phyloP scores from a whole-genome alignment of 352 stramenopile species.

The Phytopythium boreale region DNA sequence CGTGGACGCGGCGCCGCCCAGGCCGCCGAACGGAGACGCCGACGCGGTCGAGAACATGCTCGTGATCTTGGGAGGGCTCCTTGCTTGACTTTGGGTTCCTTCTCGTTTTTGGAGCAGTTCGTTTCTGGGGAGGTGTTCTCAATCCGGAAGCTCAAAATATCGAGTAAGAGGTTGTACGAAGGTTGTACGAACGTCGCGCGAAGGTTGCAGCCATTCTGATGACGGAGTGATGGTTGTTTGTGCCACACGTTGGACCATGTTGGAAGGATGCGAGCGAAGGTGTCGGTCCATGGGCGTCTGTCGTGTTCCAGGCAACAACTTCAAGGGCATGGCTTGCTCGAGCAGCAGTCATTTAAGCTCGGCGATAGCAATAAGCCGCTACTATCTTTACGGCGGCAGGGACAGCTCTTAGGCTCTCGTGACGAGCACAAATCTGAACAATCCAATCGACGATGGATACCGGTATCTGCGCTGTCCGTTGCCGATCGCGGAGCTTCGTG shows the following conservation, averaged over 20 bases:
- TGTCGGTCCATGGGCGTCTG: not conserved
- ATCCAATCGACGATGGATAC: no score
- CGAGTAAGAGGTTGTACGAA: constrained; percentile 1
- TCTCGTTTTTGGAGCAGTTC: constrained; percentile 3
- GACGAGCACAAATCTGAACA: not conserved
- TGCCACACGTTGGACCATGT: not conserved
- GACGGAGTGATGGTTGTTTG: not conserved
- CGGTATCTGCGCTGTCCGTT: no score
- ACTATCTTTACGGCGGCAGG: not conserved
- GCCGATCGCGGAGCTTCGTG: no score
- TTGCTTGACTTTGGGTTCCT: constrained; percentile 1
- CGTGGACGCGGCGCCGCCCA: constrained; percentile 10
- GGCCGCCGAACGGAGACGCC: constrained; percentile 3
- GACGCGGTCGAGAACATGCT: constrained; percentile 29
- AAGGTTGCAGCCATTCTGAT: constrained; percentile 2
- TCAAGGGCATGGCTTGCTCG: not conserved
- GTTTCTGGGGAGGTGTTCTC: not conserved
- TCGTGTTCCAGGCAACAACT: no score
- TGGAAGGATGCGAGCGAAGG: no score
- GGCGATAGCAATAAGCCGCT: not conserved
- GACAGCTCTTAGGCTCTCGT: no score
- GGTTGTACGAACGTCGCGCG: constrained; percentile 8
- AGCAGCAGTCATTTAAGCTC: not conserved
- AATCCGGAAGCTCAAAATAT: constrained; percentile 2
- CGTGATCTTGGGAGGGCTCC: constrained; percentile 10